phyloP scores from a whole-genome alignment of 495 filamentous ascomycete species.

The Aspergillus sclerotiicarbonarius region DNA sequence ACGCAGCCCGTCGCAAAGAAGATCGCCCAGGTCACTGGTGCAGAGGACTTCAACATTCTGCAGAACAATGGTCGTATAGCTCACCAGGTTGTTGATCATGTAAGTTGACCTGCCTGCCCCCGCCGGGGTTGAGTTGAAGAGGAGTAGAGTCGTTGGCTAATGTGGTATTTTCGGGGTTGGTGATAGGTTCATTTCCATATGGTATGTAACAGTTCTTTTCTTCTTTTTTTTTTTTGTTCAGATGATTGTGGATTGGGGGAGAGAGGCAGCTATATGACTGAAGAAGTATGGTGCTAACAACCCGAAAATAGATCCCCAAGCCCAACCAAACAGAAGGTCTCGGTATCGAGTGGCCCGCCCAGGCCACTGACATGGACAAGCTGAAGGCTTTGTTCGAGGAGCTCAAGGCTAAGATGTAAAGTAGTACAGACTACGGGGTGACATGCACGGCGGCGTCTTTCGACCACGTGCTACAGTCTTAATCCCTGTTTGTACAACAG shows the following conservation, averaged over 20 bases:
- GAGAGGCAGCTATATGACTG: not conserved
- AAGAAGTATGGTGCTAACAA: not conserved
- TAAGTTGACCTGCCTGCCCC: slow-evolving; percentile 40
- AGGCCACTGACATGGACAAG: slow-evolving; percentile 75
- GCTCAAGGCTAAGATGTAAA: slow-evolving; percentile 85
- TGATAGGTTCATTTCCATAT: slow-evolving; percentile 87
- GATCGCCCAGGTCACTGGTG: slow-evolving; percentile 72
- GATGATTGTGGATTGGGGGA: not conserved
- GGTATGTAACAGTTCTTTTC: slow-evolving; percentile 51
- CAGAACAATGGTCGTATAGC: slow-evolving; percentile 94
- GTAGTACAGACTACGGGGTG: not conserved
- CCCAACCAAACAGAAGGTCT: slow-evolving; percentile 83
- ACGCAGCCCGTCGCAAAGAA: slow-evolving; percentile 80
- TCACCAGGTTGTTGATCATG: slow-evolving; percentile 95
- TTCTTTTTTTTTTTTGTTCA: not conserved
- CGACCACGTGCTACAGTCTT: too few species aligned
- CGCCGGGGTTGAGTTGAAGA: not conserved
- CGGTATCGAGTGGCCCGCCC: slow-evolving; percentile 73
- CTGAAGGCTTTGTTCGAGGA: slow-evolving; percentile 78
- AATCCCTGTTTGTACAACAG: too few species aligned
- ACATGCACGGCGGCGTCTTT: not conserved
- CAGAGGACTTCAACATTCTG: slow-evolving; percentile 83
- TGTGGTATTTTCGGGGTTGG: not conserved
- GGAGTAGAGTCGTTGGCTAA: not conserved
- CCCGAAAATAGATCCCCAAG: slow-evolving; percentile 80